A percentile compares a stretch with the other conserved stretches of the same genome.
phyloP scores from a whole-genome alignment of 495 filamentous ascomycete genomes.

The Tuber microsphaerosporum region DNA sequence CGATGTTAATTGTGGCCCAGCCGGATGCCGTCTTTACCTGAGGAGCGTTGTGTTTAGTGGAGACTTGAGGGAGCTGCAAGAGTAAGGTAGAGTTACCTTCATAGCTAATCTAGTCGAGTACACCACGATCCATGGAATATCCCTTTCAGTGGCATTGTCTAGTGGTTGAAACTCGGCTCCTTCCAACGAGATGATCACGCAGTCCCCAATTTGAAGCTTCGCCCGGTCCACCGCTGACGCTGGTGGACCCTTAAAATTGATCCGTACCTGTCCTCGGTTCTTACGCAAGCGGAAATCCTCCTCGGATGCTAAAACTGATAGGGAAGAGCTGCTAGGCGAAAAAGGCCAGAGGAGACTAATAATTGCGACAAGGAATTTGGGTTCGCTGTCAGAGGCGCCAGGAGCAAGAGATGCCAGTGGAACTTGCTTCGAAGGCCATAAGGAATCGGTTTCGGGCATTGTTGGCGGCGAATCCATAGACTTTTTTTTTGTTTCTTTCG shows the following conservation, averaged over 20 bases:
- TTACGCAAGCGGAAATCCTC: slow-evolving; percentile 78
- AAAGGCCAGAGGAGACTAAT: slow-evolving; percentile 90
- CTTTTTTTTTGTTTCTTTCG: background rate
- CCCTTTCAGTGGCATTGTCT: slow-evolving; percentile 17
- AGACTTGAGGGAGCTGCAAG: background rate
- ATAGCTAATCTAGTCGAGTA: slow-evolving; percentile 28
- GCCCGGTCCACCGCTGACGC: slow-evolving; percentile 62
- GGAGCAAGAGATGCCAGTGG: slow-evolving; percentile 30
- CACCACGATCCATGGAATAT: slow-evolving; percentile 36
- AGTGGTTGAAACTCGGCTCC: slow-evolving; percentile 53
- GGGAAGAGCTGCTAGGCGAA: slow-evolving; percentile 61
- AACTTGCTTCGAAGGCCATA: slow-evolving; percentile 29
- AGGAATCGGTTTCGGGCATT: slow-evolving; percentile 38
- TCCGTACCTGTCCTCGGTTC: slow-evolving; percentile 71
- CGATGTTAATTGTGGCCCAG: slow-evolving; percentile 26
- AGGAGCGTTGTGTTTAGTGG: background rate
- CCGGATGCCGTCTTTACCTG: slow-evolving; percentile 27
- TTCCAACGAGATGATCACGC: slow-evolving; percentile 59
- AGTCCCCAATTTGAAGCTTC: slow-evolving; percentile 68
- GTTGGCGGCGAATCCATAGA: slow-evolving; percentile 27
- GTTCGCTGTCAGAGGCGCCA: slow-evolving; percentile 1
- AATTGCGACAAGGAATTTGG: slow-evolving; percentile 52
- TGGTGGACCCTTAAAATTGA: slow-evolving; percentile 64
- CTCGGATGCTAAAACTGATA: slow-evolving; percentile 74
- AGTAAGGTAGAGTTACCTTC: slow-evolving; percentile 28